These are phyloP conservation scores for Sporothrix schenckii DNA, from an alignment of 2,329 filamentous ascomycete genomes.

Conservation along the genomic window DNA sequence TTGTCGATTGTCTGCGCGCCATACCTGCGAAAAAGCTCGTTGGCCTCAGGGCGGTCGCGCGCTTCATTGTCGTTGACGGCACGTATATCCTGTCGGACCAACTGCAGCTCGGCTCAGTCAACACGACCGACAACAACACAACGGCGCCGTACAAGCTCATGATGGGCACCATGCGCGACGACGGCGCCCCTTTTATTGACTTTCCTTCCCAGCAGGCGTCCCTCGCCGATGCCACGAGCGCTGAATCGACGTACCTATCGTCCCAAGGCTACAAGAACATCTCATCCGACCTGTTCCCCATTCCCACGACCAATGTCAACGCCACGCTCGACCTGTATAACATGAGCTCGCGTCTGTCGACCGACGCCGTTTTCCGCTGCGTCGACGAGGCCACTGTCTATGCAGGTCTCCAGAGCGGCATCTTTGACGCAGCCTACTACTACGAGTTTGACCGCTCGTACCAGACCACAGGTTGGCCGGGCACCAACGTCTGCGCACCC, in stretches of 20 bases:
- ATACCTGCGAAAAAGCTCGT: constrained; percentile 50
- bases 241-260: constrained; percentile 43
- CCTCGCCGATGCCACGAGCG: constrained; percentile 36
- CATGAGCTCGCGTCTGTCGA: constrained; percentile 56
- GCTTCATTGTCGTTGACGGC: constrained; percentile 62
- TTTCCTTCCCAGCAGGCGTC: constrained; percentile 45
- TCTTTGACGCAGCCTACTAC: constrained; percentile 57
- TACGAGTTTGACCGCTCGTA: constrained; percentile 64
- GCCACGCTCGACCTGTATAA: constrained; percentile 59
- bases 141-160: constrained; percentile 58
- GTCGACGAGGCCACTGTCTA: constrained; percentile 61
- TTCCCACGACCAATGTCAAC: constrained; percentile 48
- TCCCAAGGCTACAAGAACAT: constrained; percentile 42
- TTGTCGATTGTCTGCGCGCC: constrained; percentile 56
- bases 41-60: constrained; percentile 47
- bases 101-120: constrained; percentile 48
- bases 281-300: constrained; percentile 53
- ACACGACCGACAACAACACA: constrained; percentile 45
- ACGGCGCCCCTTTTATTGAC: constrained; percentile 58
- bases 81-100: constrained; percentile 55
- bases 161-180: constrained; percentile 58
- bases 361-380: constrained; percentile 63
- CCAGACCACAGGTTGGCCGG: constrained; percentile 57
- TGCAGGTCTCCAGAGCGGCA: constrained; percentile 49
- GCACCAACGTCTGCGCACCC: constrained; percentile 53